Base-by-base conservation (phyloP, 306 rosid genomes). In the Delonix regia region DNA sequence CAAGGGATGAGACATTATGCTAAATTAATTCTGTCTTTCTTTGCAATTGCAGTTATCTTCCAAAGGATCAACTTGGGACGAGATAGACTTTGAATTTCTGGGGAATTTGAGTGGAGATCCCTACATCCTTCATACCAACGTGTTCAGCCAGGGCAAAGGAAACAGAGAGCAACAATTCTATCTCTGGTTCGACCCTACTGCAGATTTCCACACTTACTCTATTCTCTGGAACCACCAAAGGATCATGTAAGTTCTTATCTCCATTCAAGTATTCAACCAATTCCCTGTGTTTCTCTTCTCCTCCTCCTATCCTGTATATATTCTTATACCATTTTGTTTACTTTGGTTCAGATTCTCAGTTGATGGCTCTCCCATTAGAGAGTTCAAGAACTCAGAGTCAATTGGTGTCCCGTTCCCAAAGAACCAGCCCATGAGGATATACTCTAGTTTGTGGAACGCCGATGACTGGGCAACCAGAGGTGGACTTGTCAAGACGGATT, bases 401-500 rank as follows among this genome's bases (percentile, higher is more conserved):
- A 45, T 8, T 0, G 94, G 94, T 12, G 76, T 92, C 3, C 83
- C 87, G 6, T 92, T 86, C 48, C 97, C 92, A 0, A 88, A 79
- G 82, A 45, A 57, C 1, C 94, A 92, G 18, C 63, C 93, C 4
- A 90, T 92, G 95, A 85, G 91, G n/a, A 80, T 90, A 21, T 78
- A 88, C 38, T 86, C 94, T 0, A 91, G 94, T 63, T 76, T 91
- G 0, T 91, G 94, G 97, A 87, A 89, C 80, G 92, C 96, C 0
- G 97, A 93, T 53, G 97, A 93, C 33, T 93, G 94, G 97, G 96
- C 97, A 5, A 93, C 96, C 0, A 90, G 96, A 22, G 96, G 97
- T 0, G 96, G 94, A 0, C 82, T 85, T 1, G 90, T 90, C 4
- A 90, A 90, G 61, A 85, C 97, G 0, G 91, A 92, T 64, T 92